A percentile compares a stretch with the other conserved stretches of the same genome.
Conservation (phyloP, 2,329 filamentous ascomycete species). For the Cladophialophora yegresii region DNA sequence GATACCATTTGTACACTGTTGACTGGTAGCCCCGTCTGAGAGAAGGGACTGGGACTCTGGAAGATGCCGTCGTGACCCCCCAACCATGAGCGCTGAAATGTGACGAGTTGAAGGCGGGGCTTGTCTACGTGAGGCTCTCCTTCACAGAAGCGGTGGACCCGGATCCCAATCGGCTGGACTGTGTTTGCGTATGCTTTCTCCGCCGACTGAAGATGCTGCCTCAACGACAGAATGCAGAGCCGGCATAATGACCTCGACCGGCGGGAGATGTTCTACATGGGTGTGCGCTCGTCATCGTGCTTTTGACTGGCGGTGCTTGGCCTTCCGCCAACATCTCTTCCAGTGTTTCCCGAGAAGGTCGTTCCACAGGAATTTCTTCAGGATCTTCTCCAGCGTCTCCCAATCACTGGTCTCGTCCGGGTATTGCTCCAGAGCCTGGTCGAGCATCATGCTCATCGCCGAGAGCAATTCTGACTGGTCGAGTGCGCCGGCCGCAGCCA, state of each 20-base stretch:
- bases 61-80: background rate
- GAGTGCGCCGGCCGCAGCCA: slow-evolving; percentile 21
- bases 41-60: background rate
- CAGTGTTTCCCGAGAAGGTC: slow-evolving; percentile 20
- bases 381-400: slow-evolving; percentile 22
- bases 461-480: slow-evolving; percentile 18
- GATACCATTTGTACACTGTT: background rate
- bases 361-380: slow-evolving; percentile 27
- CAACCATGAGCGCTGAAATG: background rate
- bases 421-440: slow-evolving; percentile 24
- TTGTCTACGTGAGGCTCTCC: background rate
- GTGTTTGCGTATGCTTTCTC: background rate
- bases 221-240: background rate
- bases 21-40: too few species aligned
- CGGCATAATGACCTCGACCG: background rate
- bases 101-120: background rate
- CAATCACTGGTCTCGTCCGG: slow-evolving; percentile 22
- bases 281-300: slow-evolving; percentile 6
- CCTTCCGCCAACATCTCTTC: slow-evolving; percentile 23
- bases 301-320: slow-evolving; percentile 15
- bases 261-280: background rate
- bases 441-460: slow-evolving; percentile 18
- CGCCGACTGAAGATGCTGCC: background rate
- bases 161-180: background rate
- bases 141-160: background rate